Evolutionary conservation across 2,329 filamentous ascomycete genomes (phyloP).

Genomic region (Rutstroemia sp.): DNA sequence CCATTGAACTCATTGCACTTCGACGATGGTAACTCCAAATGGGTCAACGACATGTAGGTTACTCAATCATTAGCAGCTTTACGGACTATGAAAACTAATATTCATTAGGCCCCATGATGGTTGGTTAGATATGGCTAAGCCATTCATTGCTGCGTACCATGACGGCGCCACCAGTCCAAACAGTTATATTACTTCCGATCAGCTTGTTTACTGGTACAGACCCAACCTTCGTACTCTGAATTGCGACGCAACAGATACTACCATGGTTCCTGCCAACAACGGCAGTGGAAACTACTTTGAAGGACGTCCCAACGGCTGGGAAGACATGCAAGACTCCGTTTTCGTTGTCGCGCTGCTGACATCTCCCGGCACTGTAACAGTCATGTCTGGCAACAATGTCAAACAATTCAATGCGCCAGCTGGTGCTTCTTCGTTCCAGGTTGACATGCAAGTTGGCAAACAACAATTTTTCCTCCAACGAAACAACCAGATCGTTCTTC

Average conservation of each 20-base stretch:
- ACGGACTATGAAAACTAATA: not conserved
- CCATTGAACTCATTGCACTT: conserved; percentile 33
- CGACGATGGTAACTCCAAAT: conserved; percentile 32
- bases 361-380: conserved; percentile 21
- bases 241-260: conserved; percentile 30
- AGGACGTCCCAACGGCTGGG: conserved; percentile 20
- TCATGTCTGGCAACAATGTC: conserved; percentile 24
- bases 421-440: conserved; percentile 16
- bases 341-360: conserved; percentile 27
- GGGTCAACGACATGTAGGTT: conserved; percentile 23
- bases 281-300: conserved; percentile 19
- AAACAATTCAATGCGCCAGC: conserved; percentile 17
- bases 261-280: conserved; percentile 21
- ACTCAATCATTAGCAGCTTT: not conserved
- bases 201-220: conserved; percentile 36
- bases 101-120: conserved; percentile 37
- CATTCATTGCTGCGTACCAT: conserved; percentile 20
- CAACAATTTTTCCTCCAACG: conserved; percentile 18
- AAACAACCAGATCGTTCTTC: conserved; percentile 10
- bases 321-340: conserved; percentile 27
- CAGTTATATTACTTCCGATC: conserved; percentile 21
- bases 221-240: conserved; percentile 25
- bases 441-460: conserved; percentile 16
- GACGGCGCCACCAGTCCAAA: conserved; percentile 12
- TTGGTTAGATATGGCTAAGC: conserved; percentile 32